A percentile compares a stretch with the other conserved stretches of the same genome.
Conservation (phyloP, 208 protist species). For the Trypanosoma platydactyli region DNA sequence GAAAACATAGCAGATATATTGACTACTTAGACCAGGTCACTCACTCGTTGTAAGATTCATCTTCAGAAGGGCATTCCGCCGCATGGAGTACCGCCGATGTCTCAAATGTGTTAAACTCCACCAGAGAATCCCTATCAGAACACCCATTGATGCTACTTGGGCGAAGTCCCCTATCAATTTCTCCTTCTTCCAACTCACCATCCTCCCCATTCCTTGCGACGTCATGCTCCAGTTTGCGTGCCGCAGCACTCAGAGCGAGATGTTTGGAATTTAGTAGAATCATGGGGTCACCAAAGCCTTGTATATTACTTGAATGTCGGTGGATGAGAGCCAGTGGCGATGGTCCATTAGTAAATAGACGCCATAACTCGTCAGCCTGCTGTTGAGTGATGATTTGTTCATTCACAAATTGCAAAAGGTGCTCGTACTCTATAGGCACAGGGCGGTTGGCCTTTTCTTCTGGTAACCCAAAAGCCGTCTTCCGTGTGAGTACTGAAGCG, state of each 20-base stretch:
- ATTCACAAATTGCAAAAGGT: slow-evolving; percentile 76
- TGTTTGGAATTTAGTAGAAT: background rate
- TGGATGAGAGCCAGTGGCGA: slow-evolving; percentile 24
- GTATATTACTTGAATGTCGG: slow-evolving; percentile 3
- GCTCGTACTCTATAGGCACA: slow-evolving; percentile 67
- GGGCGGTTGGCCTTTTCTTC: slow-evolving; percentile 39
- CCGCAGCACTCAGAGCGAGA: background rate
- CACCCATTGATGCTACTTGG: slow-evolving; percentile 13
- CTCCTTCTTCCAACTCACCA: slow-evolving; percentile 19
- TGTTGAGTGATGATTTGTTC: slow-evolving; percentile 75
- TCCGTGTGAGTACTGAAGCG: slow-evolving; percentile 58
- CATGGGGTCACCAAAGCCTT: background rate
- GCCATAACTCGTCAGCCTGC: slow-evolving; percentile 76
- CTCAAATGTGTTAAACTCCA: slow-evolving; percentile 39
- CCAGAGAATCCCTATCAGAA: slow-evolving; percentile 9
- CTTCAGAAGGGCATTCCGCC: slow-evolving; percentile 20
- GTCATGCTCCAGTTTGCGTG: background rate
- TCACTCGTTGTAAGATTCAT: slow-evolving; percentile 15
- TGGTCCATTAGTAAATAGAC: slow-evolving; percentile 51
- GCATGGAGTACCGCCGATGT: slow-evolving; percentile 45
- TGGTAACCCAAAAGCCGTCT: slow-evolving; percentile 52
- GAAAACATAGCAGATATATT: background rate
- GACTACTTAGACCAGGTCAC: background rate
- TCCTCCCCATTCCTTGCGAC: slow-evolving; percentile 22
- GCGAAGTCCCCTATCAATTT: background rate